Percentiles rank a stretch among this genome's conserved stretches.
Evolutionary conservation across 2,329 filamentous ascomycete genomes (phyloP).

Genomic region (Whalleya microplaca): DNA sequence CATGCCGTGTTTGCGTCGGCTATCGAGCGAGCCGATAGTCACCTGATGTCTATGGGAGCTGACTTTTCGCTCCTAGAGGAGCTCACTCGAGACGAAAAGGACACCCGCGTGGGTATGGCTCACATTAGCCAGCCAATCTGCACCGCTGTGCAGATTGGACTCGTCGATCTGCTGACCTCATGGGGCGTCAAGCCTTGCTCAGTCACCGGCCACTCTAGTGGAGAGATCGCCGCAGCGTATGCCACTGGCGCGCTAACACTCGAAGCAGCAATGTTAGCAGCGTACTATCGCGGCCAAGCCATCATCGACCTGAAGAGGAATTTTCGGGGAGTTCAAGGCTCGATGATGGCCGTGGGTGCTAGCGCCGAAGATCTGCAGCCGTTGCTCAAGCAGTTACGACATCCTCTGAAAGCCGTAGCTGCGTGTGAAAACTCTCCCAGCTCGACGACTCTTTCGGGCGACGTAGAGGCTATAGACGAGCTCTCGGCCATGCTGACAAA

Average conservation of each 20-base stretch:
- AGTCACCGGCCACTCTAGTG: slow-evolving; percentile 34
- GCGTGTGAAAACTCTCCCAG: slow-evolving; percentile 32
- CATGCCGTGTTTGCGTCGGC: slow-evolving; percentile 21
- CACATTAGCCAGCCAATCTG: slow-evolving; percentile 41
- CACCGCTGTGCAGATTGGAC: slow-evolving; percentile 46
- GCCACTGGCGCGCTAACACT: slow-evolving; percentile 33
- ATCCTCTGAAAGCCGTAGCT: slow-evolving; percentile 31
- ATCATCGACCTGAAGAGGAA: slow-evolving; percentile 43
- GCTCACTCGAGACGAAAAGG: slow-evolving; percentile 20
- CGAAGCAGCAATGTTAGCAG: slow-evolving; percentile 29
- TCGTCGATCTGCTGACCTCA: slow-evolving; percentile 42
- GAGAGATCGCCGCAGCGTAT: slow-evolving; percentile 31
- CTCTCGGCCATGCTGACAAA: slow-evolving; percentile 23
- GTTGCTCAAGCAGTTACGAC: slow-evolving; percentile 26
- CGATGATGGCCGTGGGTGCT: slow-evolving; percentile 58
- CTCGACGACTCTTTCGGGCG: slow-evolving; percentile 29
- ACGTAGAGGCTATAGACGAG: slow-evolving; percentile 26
- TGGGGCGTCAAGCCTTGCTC: slow-evolving; percentile 34
- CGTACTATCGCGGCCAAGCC: slow-evolving; percentile 45
- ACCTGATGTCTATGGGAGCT: slow-evolving; percentile 22
- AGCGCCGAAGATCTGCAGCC: slow-evolving; percentile 43
- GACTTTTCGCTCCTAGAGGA: slow-evolving; percentile 31
- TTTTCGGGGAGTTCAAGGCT: slow-evolving; percentile 44
- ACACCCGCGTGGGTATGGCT: slow-evolving; percentile 29
- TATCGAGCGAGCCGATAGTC: slow-evolving; percentile 22